Base-by-base conservation (phyloP, 163 green algal species). In the Botryococcus braunii region DNA sequence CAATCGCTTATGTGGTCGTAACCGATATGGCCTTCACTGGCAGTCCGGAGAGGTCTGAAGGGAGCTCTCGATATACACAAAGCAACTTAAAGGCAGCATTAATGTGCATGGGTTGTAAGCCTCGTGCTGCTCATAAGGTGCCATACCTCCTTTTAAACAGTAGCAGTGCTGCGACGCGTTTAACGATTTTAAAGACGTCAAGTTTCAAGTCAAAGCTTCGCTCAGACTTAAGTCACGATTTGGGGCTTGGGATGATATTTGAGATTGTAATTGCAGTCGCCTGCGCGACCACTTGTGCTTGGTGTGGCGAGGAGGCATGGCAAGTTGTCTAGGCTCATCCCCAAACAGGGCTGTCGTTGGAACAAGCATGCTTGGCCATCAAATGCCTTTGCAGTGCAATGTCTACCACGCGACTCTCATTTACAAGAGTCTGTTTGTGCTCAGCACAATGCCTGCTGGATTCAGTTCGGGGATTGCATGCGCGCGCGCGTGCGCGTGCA, bases 41-140 rank as follows among this genome's bases (percentile, higher is more conserved):
- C n/a, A n/a, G n/a, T n/a, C n/a, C n/a, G n/a, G n/a, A n/a, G n/a
- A n/a, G n/a, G n/a, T n/a, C n/a, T n/a, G n/a, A n/a, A n/a, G n/a
- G n/a, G n/a, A n/a, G n/a, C n/a, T n/a, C n/a, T n/a, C n/a, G n/a
- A n/a, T n/a, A n/a, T n/a, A n/a, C n/a, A n/a, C n/a, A n/a, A n/a
- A n/a, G n/a, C n/a, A n/a, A n/a, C n/a, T n/a, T n/a, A n/a, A n/a
- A n/a, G n/a, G n/a, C n/a, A n/a, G n/a, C n/a, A n/a, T n/a, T n/a
- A n/a, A n/a, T n/a, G n/a, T n/a, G n/a, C n/a, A 80, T 91, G 72
- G 88, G 88, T 7, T 86, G 76, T 72, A 94, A 94, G 65, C 82
- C 83, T 9, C 73, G 82, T 2, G 72, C 82, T 7, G 85, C 87
- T 5, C 66, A 88, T 71, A 91, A 91, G 71, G 76, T 85, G 0